A percentile compares a stretch with the other conserved stretches of the same genome.
Evolutionary conservation across 2,329 filamentous ascomycete species (phyloP).

Genomic region (Diaporthe aspalathi): DNA sequence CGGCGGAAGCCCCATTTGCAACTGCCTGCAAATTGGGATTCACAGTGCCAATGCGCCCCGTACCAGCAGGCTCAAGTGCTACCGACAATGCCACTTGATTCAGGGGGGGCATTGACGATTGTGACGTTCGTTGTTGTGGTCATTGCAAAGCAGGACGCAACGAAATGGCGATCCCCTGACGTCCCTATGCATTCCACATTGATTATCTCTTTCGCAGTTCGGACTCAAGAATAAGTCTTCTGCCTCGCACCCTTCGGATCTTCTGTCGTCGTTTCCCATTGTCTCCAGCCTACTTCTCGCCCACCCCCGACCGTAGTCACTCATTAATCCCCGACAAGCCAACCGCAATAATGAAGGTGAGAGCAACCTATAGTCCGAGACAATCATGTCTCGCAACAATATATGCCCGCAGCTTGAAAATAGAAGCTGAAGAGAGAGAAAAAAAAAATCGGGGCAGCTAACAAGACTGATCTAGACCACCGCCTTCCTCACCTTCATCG

Average conservation of each 20-base stretch:
- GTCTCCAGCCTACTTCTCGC: not conserved
- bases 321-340: not conserved
- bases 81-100: conserved; percentile 12
- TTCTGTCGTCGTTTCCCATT: not conserved
- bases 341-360: conserved; percentile 34
- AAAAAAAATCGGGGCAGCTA: not conserved
- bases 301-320: conserved; percentile 13
- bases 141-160: not conserved
- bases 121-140: not conserved
- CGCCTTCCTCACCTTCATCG: conserved; percentile 34
- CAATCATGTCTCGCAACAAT: not conserved
- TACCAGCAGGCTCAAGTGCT: conserved; percentile 12
- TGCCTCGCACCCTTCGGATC: conserved; percentile 12
- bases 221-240: conserved; percentile 17
- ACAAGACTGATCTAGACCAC: conserved; percentile 23
- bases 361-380: not conserved
- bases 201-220: conserved; percentile 1
- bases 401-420: not conserved
- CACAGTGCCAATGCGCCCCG: conserved; percentile 25
- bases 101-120: conserved; percentile 8
- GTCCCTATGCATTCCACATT: conserved; percentile 12
- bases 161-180: not conserved
- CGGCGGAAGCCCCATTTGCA: conserved; percentile 2
- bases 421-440: not conserved
- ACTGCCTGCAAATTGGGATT: conserved; percentile 30